Evolutionary conservation across 257 asterid genomes (phyloP).

Genomic region (Paulownia fortunei): DNA sequence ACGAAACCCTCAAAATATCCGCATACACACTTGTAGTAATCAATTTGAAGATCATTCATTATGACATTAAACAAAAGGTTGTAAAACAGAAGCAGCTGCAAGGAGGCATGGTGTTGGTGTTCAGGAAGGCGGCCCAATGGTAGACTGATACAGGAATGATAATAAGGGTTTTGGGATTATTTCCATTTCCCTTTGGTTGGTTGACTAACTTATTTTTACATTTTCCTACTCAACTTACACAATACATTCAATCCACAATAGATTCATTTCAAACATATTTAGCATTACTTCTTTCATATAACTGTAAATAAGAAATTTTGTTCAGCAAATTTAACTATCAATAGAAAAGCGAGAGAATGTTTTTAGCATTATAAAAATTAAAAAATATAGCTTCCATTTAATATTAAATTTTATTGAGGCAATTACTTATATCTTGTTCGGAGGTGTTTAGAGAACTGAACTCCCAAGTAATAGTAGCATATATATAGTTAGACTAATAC

Average conservation of each 20-base stretch:
- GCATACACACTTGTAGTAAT: background rate
- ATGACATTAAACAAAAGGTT: background rate
- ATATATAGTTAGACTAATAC: background rate
- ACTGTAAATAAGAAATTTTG: too few relatives aligned
- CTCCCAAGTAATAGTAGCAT: background rate
- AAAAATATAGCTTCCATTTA: background rate
- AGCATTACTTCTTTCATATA: background rate
- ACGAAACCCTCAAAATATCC: background rate
- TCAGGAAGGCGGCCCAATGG: background rate
- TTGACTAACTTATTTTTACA: background rate
- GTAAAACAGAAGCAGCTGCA: background rate
- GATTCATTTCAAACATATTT: background rate
- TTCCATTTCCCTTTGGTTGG: background rate
- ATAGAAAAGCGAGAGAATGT: too few relatives aligned
- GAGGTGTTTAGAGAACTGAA: background rate
- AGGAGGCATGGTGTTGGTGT: background rate
- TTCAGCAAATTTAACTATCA: background rate
- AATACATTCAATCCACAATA: background rate
- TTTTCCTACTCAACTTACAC: background rate
- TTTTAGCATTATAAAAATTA: background rate
- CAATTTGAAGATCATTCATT: background rate
- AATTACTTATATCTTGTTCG: background rate
- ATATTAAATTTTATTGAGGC: background rate
- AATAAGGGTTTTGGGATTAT: background rate
- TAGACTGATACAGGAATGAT: background rate